Base-by-base conservation (phyloP, 257 asterid genomes). In the Solanum neorickii region DNA sequence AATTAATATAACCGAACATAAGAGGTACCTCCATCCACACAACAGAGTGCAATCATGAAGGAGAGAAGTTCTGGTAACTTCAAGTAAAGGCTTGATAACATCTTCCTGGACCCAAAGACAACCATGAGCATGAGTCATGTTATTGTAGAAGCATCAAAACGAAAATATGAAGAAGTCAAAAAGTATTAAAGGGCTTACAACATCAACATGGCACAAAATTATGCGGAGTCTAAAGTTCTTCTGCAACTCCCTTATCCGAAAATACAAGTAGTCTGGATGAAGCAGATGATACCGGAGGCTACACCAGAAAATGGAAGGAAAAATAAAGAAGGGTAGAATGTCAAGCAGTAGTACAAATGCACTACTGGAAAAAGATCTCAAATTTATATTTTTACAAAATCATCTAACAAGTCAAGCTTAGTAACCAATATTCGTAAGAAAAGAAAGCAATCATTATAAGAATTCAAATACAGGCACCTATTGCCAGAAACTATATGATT, bases 1-100 rank as follows among this genome's bases (percentile, higher is more conserved):
- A 80, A 29, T 80, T 0, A 80, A 25, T 49, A n/a, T 18, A 80
- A 0, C 25, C 9, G 12, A 49, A 80, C 68, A 80, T 72, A 66
- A 62, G 87, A 86, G 65, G 87, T 93, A 97, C 99, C 98, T 95
- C 98, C 97, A 97, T 87, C 91, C 98, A 86, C 99, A 97, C 86
- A 97, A 92, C 91, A 96, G 98, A 83, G 98, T 95, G 93, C 99
- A 97, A 90, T 97, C 98, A 88, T 97, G 99, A 90, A 96, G 99
- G 88, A 97, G 92, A 84, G 98, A 95, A 37, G 99, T 96, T 92
- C 93, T 94, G 47, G 99, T 97, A 91, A 97, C 98, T 93, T 97
- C 98, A 87, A 93, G 99, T 89, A 97, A 91, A 25, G 99, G 99
- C 86, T 97, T 96, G 69, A 93, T 92, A 74, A 95, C 99, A 91